These are phyloP conservation scores for Candida lessepsii DNA, from an alignment of 805 yeast species.

Conservation along the genomic window DNA sequence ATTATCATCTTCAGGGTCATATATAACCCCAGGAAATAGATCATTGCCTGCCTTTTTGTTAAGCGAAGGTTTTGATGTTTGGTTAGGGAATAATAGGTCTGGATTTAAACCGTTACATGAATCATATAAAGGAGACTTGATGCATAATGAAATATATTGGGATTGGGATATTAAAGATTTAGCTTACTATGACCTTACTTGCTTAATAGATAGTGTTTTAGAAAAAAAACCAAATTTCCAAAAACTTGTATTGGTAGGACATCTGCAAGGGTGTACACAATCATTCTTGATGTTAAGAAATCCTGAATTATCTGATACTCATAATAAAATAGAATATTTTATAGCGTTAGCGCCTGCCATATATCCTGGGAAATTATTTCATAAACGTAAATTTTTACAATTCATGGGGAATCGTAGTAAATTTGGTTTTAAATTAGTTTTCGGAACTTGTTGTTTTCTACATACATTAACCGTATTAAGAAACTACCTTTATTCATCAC, in stretches of 20 bases:
- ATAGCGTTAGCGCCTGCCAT: slow-evolving; percentile 89
- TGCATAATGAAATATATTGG: slow-evolving; percentile 65
- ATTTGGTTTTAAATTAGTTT: slow-evolving; percentile 46
- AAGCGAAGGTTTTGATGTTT: slow-evolving; percentile 71
- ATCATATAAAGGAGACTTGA: slow-evolving; percentile 29
- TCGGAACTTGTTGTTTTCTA: slow-evolving; percentile 78
- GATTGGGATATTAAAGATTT: slow-evolving; percentile 89
- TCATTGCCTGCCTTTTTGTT: slow-evolving; percentile 63
- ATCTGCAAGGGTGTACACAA: slow-evolving; percentile 94
- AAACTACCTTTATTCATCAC: slow-evolving; percentile 33
- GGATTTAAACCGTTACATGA: slow-evolving; percentile 74
- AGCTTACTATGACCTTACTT: slow-evolving; percentile 75
- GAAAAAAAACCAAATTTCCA: slow-evolving; percentile 35
- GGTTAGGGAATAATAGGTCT: slow-evolving; percentile 90
- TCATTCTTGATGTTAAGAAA: slow-evolving; percentile 65
- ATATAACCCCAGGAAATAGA: slow-evolving; percentile 75
- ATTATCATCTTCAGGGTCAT: slow-evolving; percentile 83
- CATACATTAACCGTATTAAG: slow-evolving; percentile 70
- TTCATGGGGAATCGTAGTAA: slow-evolving; percentile 57
- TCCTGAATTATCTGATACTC: slow-evolving; percentile 31
- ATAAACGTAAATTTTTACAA: slow-evolving; percentile 58
- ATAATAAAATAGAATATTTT: slow-evolving; percentile 61
- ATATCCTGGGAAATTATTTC: slow-evolving; percentile 76
- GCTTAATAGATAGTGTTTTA: slow-evolving; percentile 63
- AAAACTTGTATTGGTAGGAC: slow-evolving; percentile 68